Evolutionary conservation across 1,139 yeast genomes (phyloP).

Genomic region (Trichomonascaceae sp.): DNA sequence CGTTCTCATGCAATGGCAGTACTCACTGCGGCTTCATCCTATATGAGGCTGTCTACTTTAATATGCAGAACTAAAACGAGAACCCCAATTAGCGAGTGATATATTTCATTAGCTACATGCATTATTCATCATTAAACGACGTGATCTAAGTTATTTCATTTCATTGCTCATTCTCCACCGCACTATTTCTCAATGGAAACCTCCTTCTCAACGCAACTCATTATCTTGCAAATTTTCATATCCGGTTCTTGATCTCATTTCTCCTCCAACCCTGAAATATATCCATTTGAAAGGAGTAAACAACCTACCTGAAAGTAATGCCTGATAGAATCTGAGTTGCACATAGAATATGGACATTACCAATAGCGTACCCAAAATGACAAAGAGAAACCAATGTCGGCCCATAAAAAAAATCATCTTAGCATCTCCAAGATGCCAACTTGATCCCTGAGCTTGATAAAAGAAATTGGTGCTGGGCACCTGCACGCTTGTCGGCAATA

Average conservation of each 20-base stretch:
- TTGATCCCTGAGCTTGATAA: conserved; percentile 68
- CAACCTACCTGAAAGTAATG: conserved; percentile 14
- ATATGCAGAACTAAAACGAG: too few relatives aligned
- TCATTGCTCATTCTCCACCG: too few relatives aligned
- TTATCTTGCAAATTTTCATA: too few relatives aligned
- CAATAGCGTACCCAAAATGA: conserved; percentile 57
- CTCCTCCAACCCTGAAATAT: neutral
- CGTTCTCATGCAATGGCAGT: too few relatives aligned
- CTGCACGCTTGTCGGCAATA: conserved; percentile 69
- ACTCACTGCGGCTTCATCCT: too few relatives aligned
- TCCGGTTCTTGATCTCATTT: neutral
- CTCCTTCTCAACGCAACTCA: too few relatives aligned
- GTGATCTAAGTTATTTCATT: too few relatives aligned
- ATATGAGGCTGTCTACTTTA: too few relatives aligned
- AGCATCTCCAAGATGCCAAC: conserved; percentile 89
- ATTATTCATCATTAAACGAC: too few relatives aligned
- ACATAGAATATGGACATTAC: conserved; percentile 51
- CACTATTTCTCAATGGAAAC: too few relatives aligned
- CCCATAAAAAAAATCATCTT: conserved; percentile 64
- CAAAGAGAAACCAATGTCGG: conserved; percentile 62
- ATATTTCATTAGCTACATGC: too few relatives aligned
- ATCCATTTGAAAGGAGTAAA: conserved; percentile 5
- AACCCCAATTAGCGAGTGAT: too few relatives aligned
- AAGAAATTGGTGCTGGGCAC: conserved; percentile 50
- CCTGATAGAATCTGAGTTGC: conserved; percentile 39